Evolutionary conservation across 495 filamentous ascomycete genomes (phyloP), one percentile per base, ranked within the genome.

Genomic region (Penicillium pancosmium): DNA sequence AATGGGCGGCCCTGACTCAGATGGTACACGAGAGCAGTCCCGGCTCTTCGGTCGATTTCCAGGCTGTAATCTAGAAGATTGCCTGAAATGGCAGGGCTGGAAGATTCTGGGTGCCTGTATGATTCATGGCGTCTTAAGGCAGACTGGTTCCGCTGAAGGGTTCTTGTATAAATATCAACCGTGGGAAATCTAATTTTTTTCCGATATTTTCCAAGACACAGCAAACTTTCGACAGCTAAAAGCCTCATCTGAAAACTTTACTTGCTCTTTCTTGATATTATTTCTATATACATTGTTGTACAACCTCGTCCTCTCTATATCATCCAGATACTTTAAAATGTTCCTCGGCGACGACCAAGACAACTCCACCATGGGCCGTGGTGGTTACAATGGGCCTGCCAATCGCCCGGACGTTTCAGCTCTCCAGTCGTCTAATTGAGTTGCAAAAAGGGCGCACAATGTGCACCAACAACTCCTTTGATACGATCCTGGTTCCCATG

Each of bases 351-450:
- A 48, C 46, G 46, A 48, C 21, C 46, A 48, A 48, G 46, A 48
- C 46, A 48, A 58, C 33, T 13, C 21, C 43, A 55, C 56, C 57
- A 65, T 81, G 73, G 84, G 78, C 65, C 83, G 83, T 62, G 84
- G 84, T 61, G 86, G 78, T 58, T 84, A 82, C 68, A 82, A 82
- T 69, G 67, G 56, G 66, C 58, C 69, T 67, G 54, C 62, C 35
- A 57, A 19, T 52, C 36, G 56, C 27, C 18, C 60, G n/a, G 56
- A 57, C 35, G 58, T 56, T 11, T 4, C 43, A 46, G 21, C 16
- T 19, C 23, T 19, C 15, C 36, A 40, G 5, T 12, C 11, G 10
- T 18, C n/a, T 3, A 23, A 48, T n/a, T 48, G 46, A 48, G 46
- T 27, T 48, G 9, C 21, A 5, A 4, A 11, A 23, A 23, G 3